Evolutionary conservation across 176 grass and related monocot genomes (phyloP), one percentile per base, ranked within the genome.

Genomic region (Raddia guianensis): DNA sequence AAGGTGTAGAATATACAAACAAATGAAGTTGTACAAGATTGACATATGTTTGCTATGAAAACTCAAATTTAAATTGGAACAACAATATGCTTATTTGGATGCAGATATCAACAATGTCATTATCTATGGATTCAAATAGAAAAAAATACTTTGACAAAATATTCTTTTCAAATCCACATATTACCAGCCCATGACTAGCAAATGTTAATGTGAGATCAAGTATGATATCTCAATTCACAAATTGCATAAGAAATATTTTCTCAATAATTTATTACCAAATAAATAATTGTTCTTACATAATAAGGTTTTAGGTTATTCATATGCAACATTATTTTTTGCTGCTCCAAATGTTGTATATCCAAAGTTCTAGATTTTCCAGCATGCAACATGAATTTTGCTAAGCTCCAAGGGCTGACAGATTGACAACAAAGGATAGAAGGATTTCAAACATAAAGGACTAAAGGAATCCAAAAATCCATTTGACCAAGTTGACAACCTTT

Each of bases 401-500:
- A 73, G 68, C 69, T 70, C 32, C 57, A 40, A 57, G 80, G 58
- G 50, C 59, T 73, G 12, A 66, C 53, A 73, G 49, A 18, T 63
- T 15, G 21, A 77, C 65, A 69, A 81, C 20, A 80, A 34, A 80
- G 62, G 34, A 60, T 44, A 81, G 69, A 37, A 50, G 56, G 10
- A 77, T 43, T 63, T 61, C 50, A 34, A 49, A 61, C 59, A 62
- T 14, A 50, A 47, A 79, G 0, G 46, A 15, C 27, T 44, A 12
- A 14, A 59, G 7, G 47, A 33, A 37, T 40, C 57, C 44, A 49
- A 6, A 6, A n/a, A 49, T n/a, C 60, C 14, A 73, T 9, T 52
- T 83, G 62, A 83, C 40, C 47, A 83, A 44, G 49, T 70, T 74
- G 14, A 77, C 68, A 83, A 98, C 95, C 92, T 98, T 92, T 37